Base-by-base conservation (phyloP, 1,139 yeast genomes). In the Dujonia santamariae region DNA sequence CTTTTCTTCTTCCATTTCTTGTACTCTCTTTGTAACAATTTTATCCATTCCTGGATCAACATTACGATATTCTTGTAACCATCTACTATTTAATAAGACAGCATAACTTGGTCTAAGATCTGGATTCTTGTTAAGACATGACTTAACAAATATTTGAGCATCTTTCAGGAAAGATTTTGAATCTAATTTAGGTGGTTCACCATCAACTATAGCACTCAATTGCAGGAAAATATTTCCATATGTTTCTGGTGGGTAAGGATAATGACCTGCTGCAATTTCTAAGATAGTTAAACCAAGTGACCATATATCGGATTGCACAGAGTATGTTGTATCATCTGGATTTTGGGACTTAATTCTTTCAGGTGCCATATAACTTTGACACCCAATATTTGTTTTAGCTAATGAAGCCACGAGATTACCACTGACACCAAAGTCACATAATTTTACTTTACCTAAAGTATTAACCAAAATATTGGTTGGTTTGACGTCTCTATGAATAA, bases 291-390 rank as follows among this genome's bases (percentile, higher is more conserved):
- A 68, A 1, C 98, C 99, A 29, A 92, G 63, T 0, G 97, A 87
- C 98, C 99, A 92, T 41, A 92, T 79, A 59, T 94, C 99, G 8
- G 95, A 83, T 54, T 92, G 97, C 9, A 88, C 96, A 1, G 97
- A 82, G 59, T 92, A 92, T 0, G 95, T 80, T 14, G 78, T 72
- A 46, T 79, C 92, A 53, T 84, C 90, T 3, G 74, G 74, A 31
- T 50, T 64, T 32, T 59, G 42, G 2, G 64, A 54, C 57, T 84
- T 81, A 51, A 92, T 94, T 53, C 99, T 75, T 58, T 92, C 99
- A 1, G 99, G 99, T 0, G 98, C 97, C 98, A 94, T 94, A 61
- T 92, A 92, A 4, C 96, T 85, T 61, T 92, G 98, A 59, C 98
- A 94, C 5, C 99, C 99, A 48, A 92, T 90, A 52, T 92, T 92